Conservation (phyloP, 73 alveolate species). For the Symbiodinium natans region DNA sequence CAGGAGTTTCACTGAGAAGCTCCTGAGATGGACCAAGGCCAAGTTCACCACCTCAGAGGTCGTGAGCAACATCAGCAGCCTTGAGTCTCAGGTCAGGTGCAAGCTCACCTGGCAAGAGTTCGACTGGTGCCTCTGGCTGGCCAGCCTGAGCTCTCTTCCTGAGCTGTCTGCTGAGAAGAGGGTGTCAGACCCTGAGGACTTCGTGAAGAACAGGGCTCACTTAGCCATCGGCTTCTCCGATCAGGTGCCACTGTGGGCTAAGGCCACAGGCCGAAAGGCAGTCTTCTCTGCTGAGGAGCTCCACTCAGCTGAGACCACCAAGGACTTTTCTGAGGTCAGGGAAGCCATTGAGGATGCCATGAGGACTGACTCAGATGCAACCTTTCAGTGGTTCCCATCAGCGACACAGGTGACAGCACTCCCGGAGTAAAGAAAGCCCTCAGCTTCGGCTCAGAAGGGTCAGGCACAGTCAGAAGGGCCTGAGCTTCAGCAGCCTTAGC, state of each 20-base stretch:
- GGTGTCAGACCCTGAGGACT: background rate
- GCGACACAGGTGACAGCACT: too few species aligned
- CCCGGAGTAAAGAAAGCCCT: too few species aligned
- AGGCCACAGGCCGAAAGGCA: conserved; percentile 1
- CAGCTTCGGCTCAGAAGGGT: too few species aligned
- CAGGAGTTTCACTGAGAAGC: background rate
- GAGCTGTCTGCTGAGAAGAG: background rate
- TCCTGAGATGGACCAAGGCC: background rate
- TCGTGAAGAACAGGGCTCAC: background rate
- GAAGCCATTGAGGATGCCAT: background rate
- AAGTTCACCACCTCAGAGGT: background rate
- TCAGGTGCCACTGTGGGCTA: conserved; percentile 12
- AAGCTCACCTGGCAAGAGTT: background rate
- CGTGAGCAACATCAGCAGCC: background rate
- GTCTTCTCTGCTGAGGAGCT: background rate
- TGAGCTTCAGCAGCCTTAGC: too few species aligned
- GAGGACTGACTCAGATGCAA: too few species aligned
- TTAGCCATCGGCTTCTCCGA: background rate
- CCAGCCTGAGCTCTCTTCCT: background rate
- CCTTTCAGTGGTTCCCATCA: too few species aligned
- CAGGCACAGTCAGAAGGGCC: too few species aligned
- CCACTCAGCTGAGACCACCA: background rate
- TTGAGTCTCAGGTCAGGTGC: background rate
- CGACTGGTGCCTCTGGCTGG: background rate
- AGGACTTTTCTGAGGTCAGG: background rate